These are phyloP conservation scores for Podospora pseudopauciseta DNA, from an alignment of 495 filamentous ascomycete genomes.

Conservation along the genomic window DNA sequence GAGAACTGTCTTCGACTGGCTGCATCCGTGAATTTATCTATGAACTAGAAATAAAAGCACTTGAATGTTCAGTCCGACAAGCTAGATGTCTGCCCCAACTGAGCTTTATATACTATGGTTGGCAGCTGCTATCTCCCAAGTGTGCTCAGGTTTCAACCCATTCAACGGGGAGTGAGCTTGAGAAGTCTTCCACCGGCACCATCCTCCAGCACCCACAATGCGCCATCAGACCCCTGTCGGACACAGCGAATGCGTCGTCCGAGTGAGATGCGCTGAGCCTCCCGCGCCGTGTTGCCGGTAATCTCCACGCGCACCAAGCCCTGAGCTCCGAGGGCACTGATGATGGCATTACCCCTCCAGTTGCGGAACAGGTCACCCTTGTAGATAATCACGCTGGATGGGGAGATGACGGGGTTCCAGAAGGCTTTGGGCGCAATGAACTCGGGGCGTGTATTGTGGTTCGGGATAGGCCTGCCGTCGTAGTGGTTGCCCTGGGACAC, in stretches of 20 bases:
- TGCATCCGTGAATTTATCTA: background rate
- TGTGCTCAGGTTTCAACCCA: background rate
- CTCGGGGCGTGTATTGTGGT: constrained; percentile 35
- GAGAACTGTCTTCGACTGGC: background rate
- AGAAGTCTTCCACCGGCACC: constrained; percentile 30
- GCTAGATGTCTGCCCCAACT: too few relatives aligned
- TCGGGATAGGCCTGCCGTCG: constrained; percentile 34
- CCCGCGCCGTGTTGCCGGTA: constrained; percentile 34
- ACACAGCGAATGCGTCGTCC: constrained; percentile 36
- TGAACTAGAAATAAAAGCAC: too few relatives aligned
- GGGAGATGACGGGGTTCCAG: constrained; percentile 39
- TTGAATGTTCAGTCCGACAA: too few relatives aligned
- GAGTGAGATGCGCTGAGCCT: constrained; percentile 34
- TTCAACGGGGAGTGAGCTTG: constrained; percentile 38
- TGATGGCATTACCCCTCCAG: constrained; percentile 39
- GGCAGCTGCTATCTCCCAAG: too few relatives aligned
- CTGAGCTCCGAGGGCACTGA: constrained; percentile 31
- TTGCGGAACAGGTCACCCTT: constrained; percentile 35
- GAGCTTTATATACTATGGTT: too few relatives aligned
- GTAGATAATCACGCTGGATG: constrained; percentile 37
- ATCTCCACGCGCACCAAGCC: constrained; percentile 33
- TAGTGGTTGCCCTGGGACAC: constrained; percentile 37
- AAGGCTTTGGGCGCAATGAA: constrained; percentile 35
- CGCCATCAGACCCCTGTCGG: constrained; percentile 33
- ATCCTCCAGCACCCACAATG: constrained; percentile 38